Base-by-base conservation (phyloP, 1,139 yeast genomes). In the Blastobotrys indianensis region DNA sequence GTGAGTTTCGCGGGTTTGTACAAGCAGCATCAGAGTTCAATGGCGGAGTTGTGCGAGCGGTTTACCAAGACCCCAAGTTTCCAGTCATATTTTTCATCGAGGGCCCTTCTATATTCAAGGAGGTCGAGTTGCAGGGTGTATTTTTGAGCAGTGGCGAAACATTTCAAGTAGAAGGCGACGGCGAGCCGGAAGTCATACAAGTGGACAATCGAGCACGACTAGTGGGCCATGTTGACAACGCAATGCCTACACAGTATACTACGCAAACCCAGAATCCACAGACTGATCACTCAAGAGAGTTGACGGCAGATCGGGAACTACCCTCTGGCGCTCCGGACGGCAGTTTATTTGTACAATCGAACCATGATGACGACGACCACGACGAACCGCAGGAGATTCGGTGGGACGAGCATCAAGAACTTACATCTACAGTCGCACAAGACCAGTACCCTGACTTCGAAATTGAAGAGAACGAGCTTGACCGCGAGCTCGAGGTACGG, bases 1-100 rank as follows among this genome's bases (percentile, higher is more conserved):
- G 58, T 37, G 68, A 65, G 45, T 57, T 63, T 39, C 55, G 62
- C 13, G 51, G 47, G 12, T 44, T 55, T 36, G 55, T 58, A 3
- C 11, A 36, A 12, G 48, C 60, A 30, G 58, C 56, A 1, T 62
- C 59, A 7, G 39, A 44, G 23, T 46, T 55, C 16, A 15, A 9
- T 2, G 44, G 44, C 7, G 12, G 23, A n/a, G 4, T 55, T 15
- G 25, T 20, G 25, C 45, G 52, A 13, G 47, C 54, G 3, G 23
- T 39, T 28, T 45, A 54, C 29, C 44, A 48, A 9, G 61, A 49
- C 29, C 57, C 65, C 3, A 59, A 63, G 2, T 45, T 45, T 35
- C 66, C 66, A 4, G 49, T 62, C 11, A 33, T 50, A 13, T 52
- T 61, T 37, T 51, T 51, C 9, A 25, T 51, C 8, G 46, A 42